Evolutionary conservation across 164 flowering plant species (phyloP).

Genomic region (Liquidambar formosana): DNA sequence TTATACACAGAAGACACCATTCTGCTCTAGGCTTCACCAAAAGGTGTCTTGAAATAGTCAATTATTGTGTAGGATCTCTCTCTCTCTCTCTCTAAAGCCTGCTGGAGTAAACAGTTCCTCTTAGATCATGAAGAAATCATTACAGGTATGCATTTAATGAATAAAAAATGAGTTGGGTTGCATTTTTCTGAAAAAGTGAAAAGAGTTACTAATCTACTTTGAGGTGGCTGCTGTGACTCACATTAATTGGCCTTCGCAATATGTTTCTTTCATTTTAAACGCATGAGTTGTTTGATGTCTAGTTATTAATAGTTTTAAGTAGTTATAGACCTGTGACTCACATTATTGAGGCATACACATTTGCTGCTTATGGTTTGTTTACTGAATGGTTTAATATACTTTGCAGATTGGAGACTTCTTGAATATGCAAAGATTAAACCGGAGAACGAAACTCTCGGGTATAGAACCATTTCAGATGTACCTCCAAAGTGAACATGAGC

Average conservation of each 20-base stretch:
- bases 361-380: conserved; percentile 3
- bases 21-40: not conserved
- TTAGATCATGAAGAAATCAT: too few species aligned
- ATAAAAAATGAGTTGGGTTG: too few species aligned
- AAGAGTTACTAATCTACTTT: not conserved
- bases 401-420: conserved; percentile 25
- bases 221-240: too few species aligned
- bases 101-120: not conserved
- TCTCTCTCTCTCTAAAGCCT: not conserved
- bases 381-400: conserved; percentile 9
- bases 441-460: conserved; percentile 20
- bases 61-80: not conserved
- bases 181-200: not conserved
- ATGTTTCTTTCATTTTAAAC: too few species aligned
- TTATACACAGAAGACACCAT: not conserved
- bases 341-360: not conserved
- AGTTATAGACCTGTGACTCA: too few species aligned
- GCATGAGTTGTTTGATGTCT: too few species aligned
- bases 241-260: too few species aligned
- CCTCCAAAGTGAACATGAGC: conserved; percentile 23
- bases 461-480: conserved; percentile 21
- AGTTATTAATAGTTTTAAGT: too few species aligned
- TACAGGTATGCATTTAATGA: too few species aligned
- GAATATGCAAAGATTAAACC: conserved; percentile 17
- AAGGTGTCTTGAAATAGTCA: not conserved